Base-by-base conservation (phyloP, 208 protist genomes). In the Vickermania ingenoplastis region DNA sequence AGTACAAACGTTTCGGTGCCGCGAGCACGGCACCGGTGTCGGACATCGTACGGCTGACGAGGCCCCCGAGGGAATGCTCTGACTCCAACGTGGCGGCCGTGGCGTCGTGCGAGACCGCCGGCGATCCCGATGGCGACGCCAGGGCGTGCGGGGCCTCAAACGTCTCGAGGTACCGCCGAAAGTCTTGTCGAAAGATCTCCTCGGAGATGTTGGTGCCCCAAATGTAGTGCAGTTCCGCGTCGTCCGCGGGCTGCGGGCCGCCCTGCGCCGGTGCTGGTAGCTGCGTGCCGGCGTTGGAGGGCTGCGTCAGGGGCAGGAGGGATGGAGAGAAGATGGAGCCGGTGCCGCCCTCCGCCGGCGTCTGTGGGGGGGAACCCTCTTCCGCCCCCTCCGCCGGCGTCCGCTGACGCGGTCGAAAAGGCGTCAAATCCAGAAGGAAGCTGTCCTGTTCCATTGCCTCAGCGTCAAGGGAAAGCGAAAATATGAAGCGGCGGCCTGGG, bases 121-220 rank as follows among this genome's bases (percentile, higher is more conserved):
- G 17, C 28, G 4, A 3, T 13, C 4, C 25, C 53, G 2, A 28
- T 53, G 17, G 3, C 13, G 22, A 31, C 31, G 53, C 54, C 13
- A 11, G 31, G 29, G 28, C 21, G 11, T 30, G 31, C 14, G 65
- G 56, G 1, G 63, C 3, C 51, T 77, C 68, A 69, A 84, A 92
- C 17, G 68, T 89, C 59, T 95, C 84, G 1, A 95, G 61, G 51
- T 89, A 89, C n/a, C 36, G 73, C n/a, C 73, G 71, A 62, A 95
- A 92, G 23, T 83, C 77, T 5, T 73, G 69, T 11, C 75, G 69
- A 55, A 92, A 95, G n/a, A 66, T 72, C 65, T 95, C 84, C 41
- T 92, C 78, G 25, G 89, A 82, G 53, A 95, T 95, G 59, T 73
- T 73, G 14, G 89, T 95, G 22, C 89, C 89, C 89, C 89, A 95